These are phyloP conservation scores for Coemansia sp. DNA, from an alignment of 192 early-diverging fungal genomes.

Conservation along the genomic window DNA sequence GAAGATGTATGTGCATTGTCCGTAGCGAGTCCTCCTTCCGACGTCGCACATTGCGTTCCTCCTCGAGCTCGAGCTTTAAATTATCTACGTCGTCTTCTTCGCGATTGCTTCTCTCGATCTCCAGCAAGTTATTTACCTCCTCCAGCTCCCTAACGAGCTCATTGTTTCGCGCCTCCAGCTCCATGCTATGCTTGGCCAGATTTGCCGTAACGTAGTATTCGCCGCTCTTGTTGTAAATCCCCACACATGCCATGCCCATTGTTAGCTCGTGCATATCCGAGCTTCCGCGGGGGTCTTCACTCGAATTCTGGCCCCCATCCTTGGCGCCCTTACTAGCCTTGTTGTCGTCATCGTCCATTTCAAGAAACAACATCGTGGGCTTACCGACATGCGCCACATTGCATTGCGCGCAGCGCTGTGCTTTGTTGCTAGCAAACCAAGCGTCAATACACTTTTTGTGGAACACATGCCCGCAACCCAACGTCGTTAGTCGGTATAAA, in stretches of 20 bases:
- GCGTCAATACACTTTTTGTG: background rate
- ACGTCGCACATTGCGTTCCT: background rate
- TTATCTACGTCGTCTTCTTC: background rate
- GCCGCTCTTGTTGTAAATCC: background rate
- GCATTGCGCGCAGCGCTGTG: background rate
- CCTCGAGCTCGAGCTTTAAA: background rate
- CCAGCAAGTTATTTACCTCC: background rate
- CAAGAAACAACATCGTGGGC: background rate
- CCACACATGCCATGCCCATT: background rate
- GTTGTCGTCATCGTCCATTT: background rate
- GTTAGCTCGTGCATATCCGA: background rate
- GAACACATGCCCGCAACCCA: constrained; percentile 2
- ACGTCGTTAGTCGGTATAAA: background rate
- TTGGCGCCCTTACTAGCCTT: background rate
- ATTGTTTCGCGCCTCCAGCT: background rate
- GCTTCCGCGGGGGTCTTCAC: background rate
- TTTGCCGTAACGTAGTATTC: background rate
- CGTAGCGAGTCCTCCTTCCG: background rate
- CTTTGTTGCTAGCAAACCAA: background rate
- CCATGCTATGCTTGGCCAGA: background rate
- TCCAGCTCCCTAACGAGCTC: background rate
- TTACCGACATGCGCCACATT: background rate
- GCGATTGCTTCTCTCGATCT: background rate
- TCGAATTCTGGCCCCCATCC: background rate
- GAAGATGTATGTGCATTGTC: background rate